These are phyloP conservation scores for Phytopythium boreale DNA, from an alignment of 352 stramenopile genomes.

Conservation along the genomic window DNA sequence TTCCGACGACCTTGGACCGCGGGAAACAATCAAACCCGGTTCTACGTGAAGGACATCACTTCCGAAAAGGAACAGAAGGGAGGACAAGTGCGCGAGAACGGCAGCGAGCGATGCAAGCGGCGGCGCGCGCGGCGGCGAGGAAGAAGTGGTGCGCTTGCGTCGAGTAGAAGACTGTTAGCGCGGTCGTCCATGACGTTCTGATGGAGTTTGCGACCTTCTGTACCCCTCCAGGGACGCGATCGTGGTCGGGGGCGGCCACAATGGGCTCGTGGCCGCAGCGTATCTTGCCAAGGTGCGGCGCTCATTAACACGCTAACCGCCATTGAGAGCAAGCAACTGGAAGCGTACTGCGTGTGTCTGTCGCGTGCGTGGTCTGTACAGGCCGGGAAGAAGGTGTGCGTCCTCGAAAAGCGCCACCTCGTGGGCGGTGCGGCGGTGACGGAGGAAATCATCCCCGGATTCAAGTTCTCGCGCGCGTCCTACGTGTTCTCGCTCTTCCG, in stretches of 20 bases:
- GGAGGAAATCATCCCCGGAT: slow-evolving; percentile 89
- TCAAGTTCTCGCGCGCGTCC: slow-evolving; percentile 89
- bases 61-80: slow-evolving; percentile 8
- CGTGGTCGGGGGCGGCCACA: slow-evolving; percentile 87
- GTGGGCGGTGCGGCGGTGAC: slow-evolving; percentile 88
- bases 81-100: slow-evolving; percentile 8
- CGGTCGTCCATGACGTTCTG: not conserved
- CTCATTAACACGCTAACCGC: not conserved
- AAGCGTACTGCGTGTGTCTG: not conserved
- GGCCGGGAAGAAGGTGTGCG: slow-evolving; percentile 83
- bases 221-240: slow-evolving; percentile 66
- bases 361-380: slow-evolving; percentile 6
- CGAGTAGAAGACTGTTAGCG: not conserved
- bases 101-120: slow-evolving; percentile 13
- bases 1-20: not conserved
- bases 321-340: not conserved
- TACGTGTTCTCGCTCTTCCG: slow-evolving; percentile 91
- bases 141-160: slow-evolving; percentile 33
- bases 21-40: slow-evolving; percentile 10
- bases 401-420: slow-evolving; percentile 87
- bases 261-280: slow-evolving; percentile 84
- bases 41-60: slow-evolving; percentile 18
- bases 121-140: slow-evolving; percentile 15
- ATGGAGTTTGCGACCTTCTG: not conserved
- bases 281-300: slow-evolving; percentile 80